Conservation (phyloP, 1,139 yeast species). For the Nakaseomyces sp. region DNA sequence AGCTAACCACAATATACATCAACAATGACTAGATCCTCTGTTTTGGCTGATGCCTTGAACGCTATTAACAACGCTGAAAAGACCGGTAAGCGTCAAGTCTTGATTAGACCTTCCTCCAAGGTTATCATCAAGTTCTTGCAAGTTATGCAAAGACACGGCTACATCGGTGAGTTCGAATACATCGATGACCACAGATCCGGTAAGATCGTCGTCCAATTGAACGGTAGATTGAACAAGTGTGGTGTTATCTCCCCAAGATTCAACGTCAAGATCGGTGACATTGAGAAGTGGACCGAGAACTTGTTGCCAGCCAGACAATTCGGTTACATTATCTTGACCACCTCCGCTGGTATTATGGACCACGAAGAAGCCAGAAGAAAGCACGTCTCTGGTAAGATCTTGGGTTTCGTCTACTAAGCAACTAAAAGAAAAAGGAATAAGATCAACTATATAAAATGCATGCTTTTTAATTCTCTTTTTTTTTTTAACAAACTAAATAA, state of each 20-base stretch:
- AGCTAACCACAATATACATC: not conserved
- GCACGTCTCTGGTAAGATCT: slow-evolving; percentile 97
- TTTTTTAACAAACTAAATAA: no score
- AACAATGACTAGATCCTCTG: slow-evolving; percentile 95
- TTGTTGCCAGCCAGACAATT: slow-evolving; percentile 98
- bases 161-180: slow-evolving; percentile 98
- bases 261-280: slow-evolving; percentile 86
- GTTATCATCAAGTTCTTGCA: slow-evolving; percentile 93
- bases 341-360: slow-evolving; percentile 99
- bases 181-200: slow-evolving; percentile 99
- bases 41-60: slow-evolving; percentile 97
- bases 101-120: slow-evolving; percentile 98
- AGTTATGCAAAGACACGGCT: slow-evolving; percentile 98
- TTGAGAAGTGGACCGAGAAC: slow-evolving; percentile 97
- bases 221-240: slow-evolving; percentile 97
- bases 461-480: no score
- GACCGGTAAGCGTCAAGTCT: slow-evolving; percentile 98
- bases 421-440: no score
- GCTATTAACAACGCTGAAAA: slow-evolving; percentile 99
- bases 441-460: no score
- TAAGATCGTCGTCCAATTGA: slow-evolving; percentile 90
- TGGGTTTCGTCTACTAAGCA: slow-evolving; percentile 84
- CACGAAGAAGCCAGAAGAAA: slow-evolving; percentile 99
- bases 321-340: slow-evolving; percentile 93
- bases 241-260: slow-evolving; percentile 98